These are phyloP conservation scores for Mimosa pudica DNA, from an alignment of 306 rosid genomes.

Conservation along the genomic window DNA sequence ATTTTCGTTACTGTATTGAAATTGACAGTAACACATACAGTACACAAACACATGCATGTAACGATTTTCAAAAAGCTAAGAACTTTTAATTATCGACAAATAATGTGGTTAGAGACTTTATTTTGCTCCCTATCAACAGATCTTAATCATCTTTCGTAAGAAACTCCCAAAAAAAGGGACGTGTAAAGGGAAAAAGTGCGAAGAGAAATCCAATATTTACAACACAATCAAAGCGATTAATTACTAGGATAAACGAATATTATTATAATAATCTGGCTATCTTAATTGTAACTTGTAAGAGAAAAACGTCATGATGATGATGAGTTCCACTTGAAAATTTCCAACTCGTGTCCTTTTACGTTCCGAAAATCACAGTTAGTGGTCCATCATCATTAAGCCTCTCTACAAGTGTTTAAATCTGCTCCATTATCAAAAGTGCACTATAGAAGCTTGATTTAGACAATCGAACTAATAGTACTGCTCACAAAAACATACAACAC, in stretches of 20 bases:
- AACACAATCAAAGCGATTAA: background rate
- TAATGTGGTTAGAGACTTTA: background rate
- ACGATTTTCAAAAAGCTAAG: background rate
- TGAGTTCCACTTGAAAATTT: background rate
- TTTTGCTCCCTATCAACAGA: background rate
- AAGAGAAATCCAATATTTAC: background rate
- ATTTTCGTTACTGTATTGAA: background rate
- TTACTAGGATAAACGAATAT: background rate
- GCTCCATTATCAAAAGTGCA: background rate
- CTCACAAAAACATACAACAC: no score
- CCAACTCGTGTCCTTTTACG: background rate
- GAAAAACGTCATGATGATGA: background rate
- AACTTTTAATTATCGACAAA: constrained; percentile 14
- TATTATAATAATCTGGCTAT: background rate
- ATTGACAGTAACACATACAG: constrained; percentile 15
- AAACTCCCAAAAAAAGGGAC: constrained; percentile 11
- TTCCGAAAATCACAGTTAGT: background rate
- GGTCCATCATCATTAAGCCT: background rate
- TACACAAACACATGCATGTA: background rate
- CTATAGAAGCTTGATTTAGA: background rate
- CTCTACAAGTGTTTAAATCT: background rate
- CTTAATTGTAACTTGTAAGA: background rate
- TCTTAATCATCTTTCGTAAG: background rate
- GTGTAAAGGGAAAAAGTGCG: background rate
- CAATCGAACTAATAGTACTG: background rate